These are phyloP conservation scores for Chloris gayana DNA, from an alignment of 176 grass and related monocot species.

Conservation along the genomic window DNA sequence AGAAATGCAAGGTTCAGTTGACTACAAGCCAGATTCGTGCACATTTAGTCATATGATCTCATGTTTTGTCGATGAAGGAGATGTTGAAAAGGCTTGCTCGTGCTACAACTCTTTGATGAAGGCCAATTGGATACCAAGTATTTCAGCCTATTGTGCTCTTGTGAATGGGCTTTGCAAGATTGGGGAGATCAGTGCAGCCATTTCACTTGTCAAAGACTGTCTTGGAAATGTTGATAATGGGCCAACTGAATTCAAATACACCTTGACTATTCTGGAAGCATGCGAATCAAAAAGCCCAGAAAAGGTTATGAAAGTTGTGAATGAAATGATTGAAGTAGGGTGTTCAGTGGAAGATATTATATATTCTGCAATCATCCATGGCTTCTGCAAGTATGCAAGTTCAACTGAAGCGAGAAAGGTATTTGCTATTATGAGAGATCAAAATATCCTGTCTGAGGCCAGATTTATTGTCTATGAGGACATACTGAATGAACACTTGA, in stretches of 20 bases:
- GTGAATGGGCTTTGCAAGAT: constrained; percentile 84
- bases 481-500: constrained; percentile 83
- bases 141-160: constrained; percentile 70
- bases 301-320: constrained; percentile 66
- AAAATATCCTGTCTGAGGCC: constrained; percentile 63
- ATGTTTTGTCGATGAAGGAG: constrained; percentile 82
- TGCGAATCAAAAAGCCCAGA: constrained; percentile 74
- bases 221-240: constrained; percentile 84
- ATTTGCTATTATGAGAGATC: constrained; percentile 67
- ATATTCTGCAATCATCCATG: constrained; percentile 84
- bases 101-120: constrained; percentile 83
- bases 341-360: constrained; percentile 74
- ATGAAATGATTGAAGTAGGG: constrained; percentile 79
- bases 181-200: constrained; percentile 67
- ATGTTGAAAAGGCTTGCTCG: constrained; percentile 76
- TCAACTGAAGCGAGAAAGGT: constrained; percentile 80
- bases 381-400: constrained; percentile 93
- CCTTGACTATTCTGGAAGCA: constrained; percentile 74
- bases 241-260: constrained; percentile 94
- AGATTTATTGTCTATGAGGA: constrained; percentile 87
- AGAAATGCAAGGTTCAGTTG: constrained; percentile 68
- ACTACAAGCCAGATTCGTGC: constrained; percentile 54
- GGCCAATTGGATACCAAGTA: constrained; percentile 61
- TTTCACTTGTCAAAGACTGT: constrained; percentile 79
- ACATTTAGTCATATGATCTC: constrained; percentile 77